phyloP scores from a whole-genome alignment of 2,329 filamentous ascomycete species.

The Beauveria sp. region DNA sequence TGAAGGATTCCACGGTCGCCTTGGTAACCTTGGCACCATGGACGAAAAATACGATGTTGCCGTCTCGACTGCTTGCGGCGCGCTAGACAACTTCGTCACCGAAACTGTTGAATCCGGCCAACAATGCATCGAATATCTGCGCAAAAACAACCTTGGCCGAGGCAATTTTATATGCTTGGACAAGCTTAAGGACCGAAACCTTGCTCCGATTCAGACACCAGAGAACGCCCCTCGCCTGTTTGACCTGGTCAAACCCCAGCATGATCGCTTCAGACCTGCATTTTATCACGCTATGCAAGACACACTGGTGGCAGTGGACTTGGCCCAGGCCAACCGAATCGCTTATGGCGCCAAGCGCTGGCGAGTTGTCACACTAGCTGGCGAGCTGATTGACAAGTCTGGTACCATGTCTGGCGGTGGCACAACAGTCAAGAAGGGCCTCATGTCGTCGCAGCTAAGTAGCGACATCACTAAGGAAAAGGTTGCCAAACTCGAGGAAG shows the following conservation, averaged over 20 bases:
- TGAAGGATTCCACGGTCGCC: conserved; percentile 89
- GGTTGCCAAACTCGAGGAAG: conserved; percentile 76
- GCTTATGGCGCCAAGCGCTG: conserved; percentile 90
- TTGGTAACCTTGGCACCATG: conserved; percentile 90
- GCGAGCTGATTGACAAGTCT: conserved; percentile 93
- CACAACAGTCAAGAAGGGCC: conserved; percentile 77
- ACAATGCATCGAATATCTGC: conserved; percentile 94
- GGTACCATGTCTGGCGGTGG: conserved; percentile 99
- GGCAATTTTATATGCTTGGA: conserved; percentile 97
- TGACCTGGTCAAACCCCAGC: conserved; percentile 82
- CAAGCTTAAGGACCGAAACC: conserved; percentile 69
- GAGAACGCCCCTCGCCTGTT: conserved; percentile 90
- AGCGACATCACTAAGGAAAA: conserved; percentile 82
- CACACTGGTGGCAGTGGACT: conserved; percentile 83
- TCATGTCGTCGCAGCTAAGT: conserved; percentile 96
- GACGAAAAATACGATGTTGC: conserved; percentile 92
- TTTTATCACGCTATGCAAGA: conserved; percentile 96
- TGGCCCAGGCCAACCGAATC: conserved; percentile 94
- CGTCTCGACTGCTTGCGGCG: conserved; percentile 92
- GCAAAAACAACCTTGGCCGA: conserved; percentile 93
- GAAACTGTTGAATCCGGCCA: conserved; percentile 94
- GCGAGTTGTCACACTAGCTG: conserved; percentile 92
- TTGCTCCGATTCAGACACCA: conserved; percentile 76
- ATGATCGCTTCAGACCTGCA: conserved; percentile 77
- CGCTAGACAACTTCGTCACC: conserved; percentile 92